Percentiles rank a stretch among this genome's conserved stretches.
Evolutionary conservation across 306 rosid species (phyloP).

Genomic region (Cicer yamashitae): DNA sequence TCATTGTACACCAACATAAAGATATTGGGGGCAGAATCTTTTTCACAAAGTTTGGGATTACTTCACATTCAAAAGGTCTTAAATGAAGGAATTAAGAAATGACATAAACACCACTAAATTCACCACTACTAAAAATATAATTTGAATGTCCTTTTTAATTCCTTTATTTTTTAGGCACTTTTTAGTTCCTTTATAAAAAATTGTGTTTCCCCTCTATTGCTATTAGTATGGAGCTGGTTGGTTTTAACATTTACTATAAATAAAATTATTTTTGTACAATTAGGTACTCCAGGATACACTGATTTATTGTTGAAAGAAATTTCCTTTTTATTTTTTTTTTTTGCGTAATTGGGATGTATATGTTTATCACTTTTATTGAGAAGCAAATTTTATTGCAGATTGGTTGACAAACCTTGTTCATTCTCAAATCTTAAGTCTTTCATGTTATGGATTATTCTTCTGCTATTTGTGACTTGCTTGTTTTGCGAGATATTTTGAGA

Average conservation of each 20-base stretch:
- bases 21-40: constrained; percentile 48
- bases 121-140: constrained; percentile 22
- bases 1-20: constrained; percentile 57
- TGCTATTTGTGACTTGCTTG: no score
- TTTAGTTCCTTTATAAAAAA: not conserved
- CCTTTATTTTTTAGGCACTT: not conserved
- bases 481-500: no score
- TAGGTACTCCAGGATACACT: no score
- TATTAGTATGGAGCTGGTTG: constrained; percentile 21
- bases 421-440: no score
- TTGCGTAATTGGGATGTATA: not conserved
- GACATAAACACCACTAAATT: constrained; percentile 40
- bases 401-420: no score
- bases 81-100: constrained; percentile 32
- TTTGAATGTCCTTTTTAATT: constrained; percentile 11
- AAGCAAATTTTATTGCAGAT: no score
- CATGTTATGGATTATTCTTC: no score
- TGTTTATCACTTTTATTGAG: no score
- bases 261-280: no score
- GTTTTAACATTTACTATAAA: constrained; percentile 8
- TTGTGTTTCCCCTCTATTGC: not conserved
- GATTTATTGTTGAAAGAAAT: no score
- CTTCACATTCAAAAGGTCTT: constrained; percentile 36
- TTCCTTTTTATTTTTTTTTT: no score
- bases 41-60: constrained; percentile 42